Evolutionary conservation across 2,329 filamentous ascomycete species (phyloP), one percentile per base, ranked within the genome.

Genomic region (Penicillium freii): DNA sequence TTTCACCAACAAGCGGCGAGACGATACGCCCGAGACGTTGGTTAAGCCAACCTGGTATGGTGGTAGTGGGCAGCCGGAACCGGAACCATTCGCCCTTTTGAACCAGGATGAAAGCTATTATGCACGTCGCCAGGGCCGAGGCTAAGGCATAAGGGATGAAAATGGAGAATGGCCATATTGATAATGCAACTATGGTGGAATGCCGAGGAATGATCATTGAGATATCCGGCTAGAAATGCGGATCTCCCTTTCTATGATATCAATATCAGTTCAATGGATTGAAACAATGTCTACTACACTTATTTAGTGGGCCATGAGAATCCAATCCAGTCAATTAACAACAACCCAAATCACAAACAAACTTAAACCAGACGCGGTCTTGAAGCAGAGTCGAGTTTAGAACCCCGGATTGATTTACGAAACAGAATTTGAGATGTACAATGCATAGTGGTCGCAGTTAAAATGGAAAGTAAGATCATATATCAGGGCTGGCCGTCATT

Each of bases 51-150:
- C 29, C 29, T 31, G 29, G 29, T 67, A 71, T 48, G 73, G 72
- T 25, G 67, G 69, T 1, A 64, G 62, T 51, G 65, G 63, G n/a
- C 61, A 71, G 52, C 64, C 69, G 4, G 67, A 75, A 65, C 74
- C 74, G 5, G 63, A 67, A 4, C 40, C 67, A 2, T 76, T 73
- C 39, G 68, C 68, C 43, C 55, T 67, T 21, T 46, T 74, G 58
- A 74, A 73, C 49, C 69, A 73, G 63, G 62, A 70, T 46, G 66
- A 73, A 48, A 57, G 54, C 44, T 71, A 71, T 40, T 70, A 71
- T 47, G 58, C 54, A 40, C 34, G 17, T 40, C 43, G 43, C 27
- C 6, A 45, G 27, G n/a, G 43, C 40, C 3, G 5, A 34, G 33
- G 33, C 33, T 34, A n/a, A 31, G 1, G 13, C 13, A 23, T 47